phyloP scores from a whole-genome alignment of 495 filamentous ascomycete genomes.

The Diplogelasinospora grovesii region DNA sequence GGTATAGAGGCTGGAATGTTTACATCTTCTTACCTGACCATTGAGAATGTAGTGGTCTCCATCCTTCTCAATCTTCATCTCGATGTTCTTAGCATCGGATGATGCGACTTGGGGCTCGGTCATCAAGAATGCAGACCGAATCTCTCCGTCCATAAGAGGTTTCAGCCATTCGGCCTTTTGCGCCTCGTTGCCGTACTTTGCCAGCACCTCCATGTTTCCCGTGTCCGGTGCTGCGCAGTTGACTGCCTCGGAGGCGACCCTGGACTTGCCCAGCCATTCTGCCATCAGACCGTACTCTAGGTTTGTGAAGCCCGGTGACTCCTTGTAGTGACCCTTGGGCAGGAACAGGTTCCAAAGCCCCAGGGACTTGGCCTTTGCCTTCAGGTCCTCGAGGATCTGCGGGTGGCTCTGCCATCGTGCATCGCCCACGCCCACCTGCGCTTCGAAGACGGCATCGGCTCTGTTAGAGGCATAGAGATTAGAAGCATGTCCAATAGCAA shows the following conservation, averaged over 20 bases:
- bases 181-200: slow-evolving; percentile 85
- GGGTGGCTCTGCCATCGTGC: slow-evolving; percentile 73
- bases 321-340: slow-evolving; percentile 86
- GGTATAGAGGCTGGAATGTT: background rate
- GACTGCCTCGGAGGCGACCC: slow-evolving; percentile 75
- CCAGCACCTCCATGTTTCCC: slow-evolving; percentile 92
- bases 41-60: slow-evolving; percentile 82
- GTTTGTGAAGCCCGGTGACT: slow-evolving; percentile 86
- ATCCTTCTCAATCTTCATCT: slow-evolving; percentile 69
- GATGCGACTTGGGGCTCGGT: slow-evolving; percentile 83
- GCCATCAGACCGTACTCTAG: slow-evolving; percentile 93
- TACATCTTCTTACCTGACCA: slow-evolving; percentile 55
- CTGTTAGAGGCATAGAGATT: slow-evolving; percentile 18
- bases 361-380: slow-evolving; percentile 72
- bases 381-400: slow-evolving; percentile 77
- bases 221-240: slow-evolving; percentile 92
- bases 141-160: slow-evolving; percentile 77
- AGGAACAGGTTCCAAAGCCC: slow-evolving; percentile 99
- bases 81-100: slow-evolving; percentile 83
- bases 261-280: slow-evolving; percentile 76
- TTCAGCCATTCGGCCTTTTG: slow-evolving; percentile 84
- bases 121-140: slow-evolving; percentile 89
- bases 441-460: slow-evolving; percentile 68
- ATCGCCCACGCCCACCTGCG: slow-evolving; percentile 70
- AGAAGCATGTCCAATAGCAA: too few relatives aligned